Base-by-base conservation (phyloP, 2,329 filamentous ascomycete genomes). In the Hypoxylon sp. region DNA sequence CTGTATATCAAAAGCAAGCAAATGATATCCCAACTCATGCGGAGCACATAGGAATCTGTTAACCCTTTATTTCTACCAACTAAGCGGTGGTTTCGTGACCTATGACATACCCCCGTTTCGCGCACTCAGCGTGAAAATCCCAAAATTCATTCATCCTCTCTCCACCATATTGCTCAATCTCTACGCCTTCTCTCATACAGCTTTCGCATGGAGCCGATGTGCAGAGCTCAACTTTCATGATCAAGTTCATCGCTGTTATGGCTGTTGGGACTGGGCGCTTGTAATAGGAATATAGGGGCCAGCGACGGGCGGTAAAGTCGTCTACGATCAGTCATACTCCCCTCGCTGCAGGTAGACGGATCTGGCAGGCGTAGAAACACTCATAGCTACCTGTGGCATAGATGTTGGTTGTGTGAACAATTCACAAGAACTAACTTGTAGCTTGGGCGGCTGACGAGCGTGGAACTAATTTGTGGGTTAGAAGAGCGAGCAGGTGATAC, bases 1-100 rank as follows among this genome's bases (percentile, higher is more conserved):
- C 28, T 24, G 16, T 55, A 50, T 58, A 45, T 54, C 4, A 57
- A 65, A 65, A 42, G 22, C 28, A 26, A 50, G 12, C 20, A 56
- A 49, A 48, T 49, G 50, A 55, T 63, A 63, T 56, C 54, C 54
- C 63, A 54, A 20, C 58, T 59, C 63, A 46, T 32, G 20, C 24
- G 11, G 32, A 33, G 24, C 32, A 26, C 16, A 32, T n/a, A 16
- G 16, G 20, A 42, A 45, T 32, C 5, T 49, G 26, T 48, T 30
- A 18, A n/a, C 14, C 2, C 26, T 32, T 32, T 8, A 18, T 32
- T 44, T 36, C 9, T 11, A 8, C 1, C 16, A 12, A 6, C n/a
- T n/a, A n/a, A n/a, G 14, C 14, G 9, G 1, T n/a, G 9, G n/a
- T n/a, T 12, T 30, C 12, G n/a, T 40, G 7, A 20, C 8, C 16